These are phyloP conservation scores for Zygosaccharomyces sapae DNA, from an alignment of 1,139 yeast genomes.

Conservation along the genomic window DNA sequence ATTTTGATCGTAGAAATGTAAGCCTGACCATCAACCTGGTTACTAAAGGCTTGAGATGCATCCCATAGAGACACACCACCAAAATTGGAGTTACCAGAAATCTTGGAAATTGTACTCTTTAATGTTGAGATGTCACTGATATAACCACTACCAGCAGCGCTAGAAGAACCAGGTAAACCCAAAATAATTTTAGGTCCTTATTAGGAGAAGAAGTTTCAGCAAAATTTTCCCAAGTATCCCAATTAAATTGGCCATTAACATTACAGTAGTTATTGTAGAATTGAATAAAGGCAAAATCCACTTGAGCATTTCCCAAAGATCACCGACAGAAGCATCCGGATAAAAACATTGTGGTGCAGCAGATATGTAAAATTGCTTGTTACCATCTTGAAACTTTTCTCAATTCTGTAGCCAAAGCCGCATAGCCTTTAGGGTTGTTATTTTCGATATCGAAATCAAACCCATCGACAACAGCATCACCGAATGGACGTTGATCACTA, in stretches of 20 bases:
- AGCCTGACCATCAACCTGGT: conserved; percentile 43
- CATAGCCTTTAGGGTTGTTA: conserved; percentile 50
- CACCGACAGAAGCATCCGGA: conserved; percentile 83
- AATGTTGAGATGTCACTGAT: conserved; percentile 44
- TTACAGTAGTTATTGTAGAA: conserved; percentile 89
- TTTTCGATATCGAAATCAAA: conserved; percentile 70
- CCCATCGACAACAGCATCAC: conserved; percentile 60
- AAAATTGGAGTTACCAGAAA: conserved; percentile 46
- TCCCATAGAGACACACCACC: conserved; percentile 94
- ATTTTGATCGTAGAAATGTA: conserved; percentile 36
- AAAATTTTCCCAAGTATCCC: conserved; percentile 75
- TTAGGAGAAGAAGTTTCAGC: conserved; percentile 66
- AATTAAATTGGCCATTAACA: conserved; percentile 61
- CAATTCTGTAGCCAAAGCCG: conserved; percentile 57
- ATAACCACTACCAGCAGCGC: conserved; percentile 71
- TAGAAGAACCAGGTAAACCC: conserved; percentile 68
- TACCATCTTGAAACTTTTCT: conserved; percentile 56
- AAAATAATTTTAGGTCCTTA: conserved; percentile 57
- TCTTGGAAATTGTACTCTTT: conserved; percentile 38
- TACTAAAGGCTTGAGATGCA: conserved; percentile 72
- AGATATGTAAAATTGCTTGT: conserved; percentile 68
- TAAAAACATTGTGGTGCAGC: conserved; percentile 96
- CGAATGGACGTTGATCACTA: conserved; percentile 67
- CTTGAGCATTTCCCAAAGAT: conserved; percentile 54
- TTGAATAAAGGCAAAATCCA: conserved; percentile 88